Evolutionary conservation across 257 asterid genomes (phyloP).

Genomic region (Salvia rosmarinus): DNA sequence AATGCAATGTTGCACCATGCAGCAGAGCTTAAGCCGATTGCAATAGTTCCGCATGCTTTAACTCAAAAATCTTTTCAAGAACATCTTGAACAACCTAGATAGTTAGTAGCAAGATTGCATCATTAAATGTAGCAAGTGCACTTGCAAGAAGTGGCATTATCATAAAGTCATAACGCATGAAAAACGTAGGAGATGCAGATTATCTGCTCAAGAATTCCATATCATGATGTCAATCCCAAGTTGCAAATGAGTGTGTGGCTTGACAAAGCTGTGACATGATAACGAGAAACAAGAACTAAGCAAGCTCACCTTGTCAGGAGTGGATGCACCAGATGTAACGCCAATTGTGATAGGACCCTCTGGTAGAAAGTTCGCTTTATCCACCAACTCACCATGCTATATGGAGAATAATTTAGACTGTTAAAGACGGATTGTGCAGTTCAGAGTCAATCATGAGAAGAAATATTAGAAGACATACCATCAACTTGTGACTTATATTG

Average conservation of each 20-base stretch:
- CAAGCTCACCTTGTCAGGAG: constrained; percentile 88
- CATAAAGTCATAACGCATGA: background rate
- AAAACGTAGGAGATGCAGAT: background rate
- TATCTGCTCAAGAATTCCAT: background rate
- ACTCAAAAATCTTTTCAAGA: constrained; percentile 71
- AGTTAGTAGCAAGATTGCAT: background rate
- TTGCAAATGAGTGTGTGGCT: background rate
- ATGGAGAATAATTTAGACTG: constrained; percentile 7
- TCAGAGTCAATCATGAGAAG: background rate
- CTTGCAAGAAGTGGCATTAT: background rate
- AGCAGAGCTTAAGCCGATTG: constrained; percentile 55
- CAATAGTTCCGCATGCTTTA: constrained; percentile 73
- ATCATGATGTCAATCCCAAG: background rate
- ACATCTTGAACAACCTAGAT: constrained; percentile 83
- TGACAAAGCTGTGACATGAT: background rate
- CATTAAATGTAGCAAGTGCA: background rate
- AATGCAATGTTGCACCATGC: background rate
- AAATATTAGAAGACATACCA: constrained; percentile 50
- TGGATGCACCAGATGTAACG: constrained; percentile 97
- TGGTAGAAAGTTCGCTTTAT: constrained; percentile 86
- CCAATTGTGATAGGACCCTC: constrained; percentile 90
- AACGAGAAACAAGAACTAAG: background rate
- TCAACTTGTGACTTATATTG: constrained; percentile 73
- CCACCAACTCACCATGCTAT: constrained; percentile 98
- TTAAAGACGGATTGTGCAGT: constrained; percentile 4